Conservation (phyloP, 2,329 filamentous ascomycete genomes). For the Sphaceloma murrayae region DNA sequence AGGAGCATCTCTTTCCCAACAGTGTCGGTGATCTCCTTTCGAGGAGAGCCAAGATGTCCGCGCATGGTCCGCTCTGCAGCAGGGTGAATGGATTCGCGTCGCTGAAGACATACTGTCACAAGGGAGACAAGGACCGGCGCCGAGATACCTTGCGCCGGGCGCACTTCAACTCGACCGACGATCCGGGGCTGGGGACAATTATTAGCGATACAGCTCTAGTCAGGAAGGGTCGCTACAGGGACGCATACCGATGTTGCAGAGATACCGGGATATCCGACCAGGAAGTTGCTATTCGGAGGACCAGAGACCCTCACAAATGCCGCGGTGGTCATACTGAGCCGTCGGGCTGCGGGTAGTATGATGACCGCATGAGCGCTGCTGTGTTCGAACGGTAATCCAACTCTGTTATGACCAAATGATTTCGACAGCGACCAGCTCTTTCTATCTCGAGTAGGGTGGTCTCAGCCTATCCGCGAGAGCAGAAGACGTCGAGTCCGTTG, state of each 20-base stretch:
- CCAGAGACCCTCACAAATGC: slow-evolving; percentile 93
- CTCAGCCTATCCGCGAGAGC: too few species aligned
- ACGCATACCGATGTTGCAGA: slow-evolving; percentile 68
- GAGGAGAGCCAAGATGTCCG: slow-evolving; percentile 78
- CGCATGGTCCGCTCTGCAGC: slow-evolving; percentile 90
- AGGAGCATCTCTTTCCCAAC: slow-evolving; percentile 93
- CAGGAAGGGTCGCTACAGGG: background rate
- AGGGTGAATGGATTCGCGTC: slow-evolving; percentile 92
- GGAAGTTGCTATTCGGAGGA: slow-evolving; percentile 90
- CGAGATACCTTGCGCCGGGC: slow-evolving; percentile 73
- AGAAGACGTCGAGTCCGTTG: too few species aligned
- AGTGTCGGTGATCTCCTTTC: slow-evolving; percentile 82
- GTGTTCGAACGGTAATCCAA: background rate
- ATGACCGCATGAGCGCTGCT: slow-evolving; percentile 20
- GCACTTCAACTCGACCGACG: slow-evolving; percentile 94
- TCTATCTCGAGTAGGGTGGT: too few species aligned
- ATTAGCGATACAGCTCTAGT: background rate
- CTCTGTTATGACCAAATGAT: background rate
- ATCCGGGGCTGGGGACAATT: slow-evolving; percentile 70
- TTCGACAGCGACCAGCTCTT: background rate
- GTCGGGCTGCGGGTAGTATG: slow-evolving; percentile 7
- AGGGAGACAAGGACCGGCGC: slow-evolving; percentile 85
- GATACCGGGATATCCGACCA: slow-evolving; percentile 95
- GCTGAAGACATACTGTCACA: slow-evolving; percentile 86
- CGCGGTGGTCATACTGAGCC: slow-evolving; percentile 34